Conservation (phyloP, 345 rosid species). For the Conringia planisiliqua region DNA sequence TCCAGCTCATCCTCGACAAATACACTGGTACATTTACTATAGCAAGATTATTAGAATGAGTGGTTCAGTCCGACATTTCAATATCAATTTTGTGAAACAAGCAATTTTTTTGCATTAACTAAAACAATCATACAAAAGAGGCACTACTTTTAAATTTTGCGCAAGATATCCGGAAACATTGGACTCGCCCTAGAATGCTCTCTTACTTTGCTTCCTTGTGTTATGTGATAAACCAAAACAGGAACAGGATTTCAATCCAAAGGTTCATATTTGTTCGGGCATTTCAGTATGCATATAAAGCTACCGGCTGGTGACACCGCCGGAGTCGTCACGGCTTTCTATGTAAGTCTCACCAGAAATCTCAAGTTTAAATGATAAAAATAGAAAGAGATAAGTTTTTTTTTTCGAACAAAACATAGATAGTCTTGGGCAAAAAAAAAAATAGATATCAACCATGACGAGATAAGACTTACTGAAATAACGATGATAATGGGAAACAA, state of each 20-base stretch:
- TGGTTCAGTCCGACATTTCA: not conserved
- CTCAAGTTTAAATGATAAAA: not conserved
- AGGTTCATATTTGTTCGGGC: conserved; percentile 76
- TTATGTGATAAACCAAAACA: conserved; percentile 9
- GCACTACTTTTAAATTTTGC: not conserved
- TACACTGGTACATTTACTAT: conserved; percentile 52
- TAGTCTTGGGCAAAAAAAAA: no score
- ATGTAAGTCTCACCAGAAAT: conserved; percentile 38
- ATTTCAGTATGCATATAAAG: conserved; percentile 82
- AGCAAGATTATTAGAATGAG: not conserved
- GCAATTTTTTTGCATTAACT: not conserved
- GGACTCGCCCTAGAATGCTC: not conserved
- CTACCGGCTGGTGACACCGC: conserved; percentile 76
- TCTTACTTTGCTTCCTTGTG: not conserved
- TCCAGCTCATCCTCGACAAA: conserved; percentile 69
- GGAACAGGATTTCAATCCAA: conserved; percentile 92
- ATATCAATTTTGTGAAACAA: not conserved
- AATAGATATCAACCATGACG: no score
- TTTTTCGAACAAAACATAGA: no score
- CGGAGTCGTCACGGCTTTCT: conserved; percentile 78
- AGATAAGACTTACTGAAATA: no score
- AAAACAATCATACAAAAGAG: not conserved
- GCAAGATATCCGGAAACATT: not conserved
- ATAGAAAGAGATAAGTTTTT: no score
- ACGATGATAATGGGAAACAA: not conserved